Evolutionary conservation across 768 basidiomycete species (phyloP), one percentile per base, ranked within the genome.

Genomic region (Phlegmacium glaucopus): DNA sequence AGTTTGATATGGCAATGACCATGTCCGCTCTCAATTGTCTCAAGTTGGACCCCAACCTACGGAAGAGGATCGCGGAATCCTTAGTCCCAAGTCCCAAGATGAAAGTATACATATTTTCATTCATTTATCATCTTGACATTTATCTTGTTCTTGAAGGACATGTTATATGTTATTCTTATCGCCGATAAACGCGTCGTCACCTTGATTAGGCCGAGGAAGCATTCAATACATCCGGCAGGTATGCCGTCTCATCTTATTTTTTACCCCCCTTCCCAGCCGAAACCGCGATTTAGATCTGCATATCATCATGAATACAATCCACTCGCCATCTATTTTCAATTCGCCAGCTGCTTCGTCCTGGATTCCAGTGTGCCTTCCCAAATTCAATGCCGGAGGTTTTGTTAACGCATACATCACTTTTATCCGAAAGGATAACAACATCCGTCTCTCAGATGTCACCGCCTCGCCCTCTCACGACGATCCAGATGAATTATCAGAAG

Each of bases 201-300:
- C 2, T 75, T 99, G 7, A 83, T 94, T 8, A 73, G 95, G 49
- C 95, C 95, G 0, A 85, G 78, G 61, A 94, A 90, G 60, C 95
- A 97, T 60, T 94, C 92, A 0, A 93, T 99, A 56, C 94, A 99
- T 62, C 94, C 94, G 15, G 83, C 90, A 37, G 91, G 91, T 87
- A 55, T 44, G 71, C 53, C 18, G n/a, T 15, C n/a, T 34, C 17
- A 13, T 18, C 26, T 17, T 13, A 42, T 25, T 15, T 5, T 51
- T 37, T 3, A 2, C 32, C 30, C 34, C 11, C 30, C 7, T 25
- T 32, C 36, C 26, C 44, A 34, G 15, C 27, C 41, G 26, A 30
- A 45, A n/a, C 44, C 45, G 9, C 32, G 9, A 26, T 27, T 15
- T 61, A 84, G 96, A 98, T 60, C 81, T 99, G 15, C 94, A 96